Evolutionary conservation across 73 alveolate genomes (phyloP).

Genomic region (Paramecium sexaurelia): DNA sequence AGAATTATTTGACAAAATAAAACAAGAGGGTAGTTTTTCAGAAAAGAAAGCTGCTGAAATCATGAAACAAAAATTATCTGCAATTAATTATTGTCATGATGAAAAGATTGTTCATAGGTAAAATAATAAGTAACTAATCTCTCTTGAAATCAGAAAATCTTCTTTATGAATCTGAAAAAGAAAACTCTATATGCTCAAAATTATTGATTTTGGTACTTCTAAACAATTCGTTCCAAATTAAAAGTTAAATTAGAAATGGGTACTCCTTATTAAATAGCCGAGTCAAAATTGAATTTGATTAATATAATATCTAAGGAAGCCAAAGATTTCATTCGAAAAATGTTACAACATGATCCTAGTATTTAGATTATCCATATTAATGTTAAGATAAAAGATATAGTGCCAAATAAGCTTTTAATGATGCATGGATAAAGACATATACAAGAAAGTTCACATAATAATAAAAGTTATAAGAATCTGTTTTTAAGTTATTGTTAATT

Average conservation of each 20-base stretch:
- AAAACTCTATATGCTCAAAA: slow-evolving; percentile 74
- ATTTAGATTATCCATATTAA: not conserved
- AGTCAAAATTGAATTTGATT: no score
- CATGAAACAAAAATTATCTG: slow-evolving; percentile 89
- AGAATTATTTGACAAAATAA: slow-evolving; percentile 90
- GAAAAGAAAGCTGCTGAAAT: slow-evolving; percentile 91
- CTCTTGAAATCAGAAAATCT: slow-evolving; percentile 86
- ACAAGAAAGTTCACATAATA: slow-evolving; percentile 70
- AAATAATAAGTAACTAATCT: no score
- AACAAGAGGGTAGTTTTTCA: slow-evolving; percentile 81
- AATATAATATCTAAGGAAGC: no score
- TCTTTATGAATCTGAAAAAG: slow-evolving; percentile 78
- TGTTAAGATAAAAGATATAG: slow-evolving; percentile 67
- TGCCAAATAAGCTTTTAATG: slow-evolving; percentile 76
- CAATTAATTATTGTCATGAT: slow-evolving; percentile 93
- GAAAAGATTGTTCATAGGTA: slow-evolving; percentile 82
- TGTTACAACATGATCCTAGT: slow-evolving; percentile 74
- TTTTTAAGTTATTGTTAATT: slow-evolving; percentile 73
- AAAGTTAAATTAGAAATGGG: slow-evolving; percentile 79
- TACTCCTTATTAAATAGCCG: slow-evolving; percentile 88
- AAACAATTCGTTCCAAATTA: slow-evolving; percentile 72
- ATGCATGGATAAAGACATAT: slow-evolving; percentile 76
- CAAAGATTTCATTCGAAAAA: slow-evolving; percentile 80
- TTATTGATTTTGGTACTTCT: slow-evolving; percentile 96
- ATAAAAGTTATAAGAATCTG: slow-evolving; percentile 78